phyloP scores from a whole-genome alignment of 202 grass and related monocot species.

The Panicum virgatum region DNA sequence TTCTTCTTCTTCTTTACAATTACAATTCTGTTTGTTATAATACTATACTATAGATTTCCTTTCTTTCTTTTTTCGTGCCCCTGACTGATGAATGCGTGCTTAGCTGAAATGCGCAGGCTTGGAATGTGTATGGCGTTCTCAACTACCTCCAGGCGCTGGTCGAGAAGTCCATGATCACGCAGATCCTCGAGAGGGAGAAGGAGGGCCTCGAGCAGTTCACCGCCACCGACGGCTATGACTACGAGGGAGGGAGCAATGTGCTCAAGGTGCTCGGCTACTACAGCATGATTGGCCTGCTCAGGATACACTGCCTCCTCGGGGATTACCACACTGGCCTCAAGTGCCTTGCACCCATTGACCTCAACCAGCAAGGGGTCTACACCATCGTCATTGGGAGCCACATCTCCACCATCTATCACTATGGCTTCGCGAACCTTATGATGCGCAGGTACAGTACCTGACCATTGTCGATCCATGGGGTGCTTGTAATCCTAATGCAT shows the following conservation, averaged over 20 bases:
- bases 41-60: background rate
- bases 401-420: constrained; percentile 97
- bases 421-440: constrained; percentile 95
- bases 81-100: background rate
- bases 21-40: background rate
- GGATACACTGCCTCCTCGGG: constrained; percentile 96
- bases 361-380: constrained; percentile 98
- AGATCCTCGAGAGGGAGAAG: constrained; percentile 95
- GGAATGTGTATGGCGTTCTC: constrained; percentile 95
- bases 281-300: constrained; percentile 97
- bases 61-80: background rate
- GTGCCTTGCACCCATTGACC: constrained; percentile 83
- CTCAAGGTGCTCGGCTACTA: constrained; percentile 98
- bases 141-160: constrained; percentile 97
- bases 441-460: constrained; percentile 60
- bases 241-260: constrained; percentile 92
- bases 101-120: constrained; percentile 49
- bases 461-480: background rate
- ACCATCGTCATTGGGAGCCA: constrained; percentile 94
- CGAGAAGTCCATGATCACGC: constrained; percentile 87
- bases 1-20: background rate
- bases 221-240: constrained; percentile 84
- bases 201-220: constrained; percentile 94
- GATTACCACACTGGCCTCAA: constrained; percentile 96
- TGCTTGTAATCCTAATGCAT: background rate